Conservation (phyloP, 805 yeast genomes). For the Kodamaea kaohsiungensis region DNA sequence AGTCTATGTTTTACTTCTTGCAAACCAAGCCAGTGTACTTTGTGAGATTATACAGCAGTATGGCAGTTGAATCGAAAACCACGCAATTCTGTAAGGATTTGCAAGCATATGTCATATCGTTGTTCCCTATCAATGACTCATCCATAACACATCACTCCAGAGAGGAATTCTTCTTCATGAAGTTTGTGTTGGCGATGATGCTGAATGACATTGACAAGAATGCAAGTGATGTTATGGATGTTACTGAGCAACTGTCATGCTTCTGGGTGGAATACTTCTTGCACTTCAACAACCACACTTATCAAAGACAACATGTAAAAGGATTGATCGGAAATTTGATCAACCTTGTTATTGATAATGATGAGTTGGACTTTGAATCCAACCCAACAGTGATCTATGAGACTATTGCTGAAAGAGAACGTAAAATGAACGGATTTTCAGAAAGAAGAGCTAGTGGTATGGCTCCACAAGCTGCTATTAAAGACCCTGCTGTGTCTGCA, state of each 20-base stretch:
- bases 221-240: constrained; percentile 32
- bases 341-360: constrained; percentile 42
- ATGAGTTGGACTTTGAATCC: constrained; percentile 68
- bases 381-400: constrained; percentile 67
- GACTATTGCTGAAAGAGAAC: constrained; percentile 38
- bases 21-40: constrained; percentile 84
- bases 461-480: constrained; percentile 67
- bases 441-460: constrained; percentile 36
- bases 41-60: constrained; percentile 47
- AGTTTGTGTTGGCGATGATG: constrained; percentile 53
- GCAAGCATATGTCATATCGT: constrained; percentile 21
- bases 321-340: constrained; percentile 40
- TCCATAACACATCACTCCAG: constrained; percentile 46
- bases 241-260: constrained; percentile 36
- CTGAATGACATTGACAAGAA: constrained; percentile 37
- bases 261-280: constrained; percentile 49
- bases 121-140: constrained; percentile 35
- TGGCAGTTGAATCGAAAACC: constrained; percentile 7
- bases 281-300: constrained; percentile 47
- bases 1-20: constrained; percentile 73
- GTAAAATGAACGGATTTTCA: constrained; percentile 36
- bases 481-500: constrained; percentile 69
- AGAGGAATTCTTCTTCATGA: constrained; percentile 69
- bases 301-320: constrained; percentile 49
- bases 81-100: constrained; percentile 21